A percentile compares a stretch with the other conserved stretches of the same genome.
phyloP scores from a whole-genome alignment of 2,329 filamentous ascomycete species.

The Atkinsonella hypoxylon region DNA sequence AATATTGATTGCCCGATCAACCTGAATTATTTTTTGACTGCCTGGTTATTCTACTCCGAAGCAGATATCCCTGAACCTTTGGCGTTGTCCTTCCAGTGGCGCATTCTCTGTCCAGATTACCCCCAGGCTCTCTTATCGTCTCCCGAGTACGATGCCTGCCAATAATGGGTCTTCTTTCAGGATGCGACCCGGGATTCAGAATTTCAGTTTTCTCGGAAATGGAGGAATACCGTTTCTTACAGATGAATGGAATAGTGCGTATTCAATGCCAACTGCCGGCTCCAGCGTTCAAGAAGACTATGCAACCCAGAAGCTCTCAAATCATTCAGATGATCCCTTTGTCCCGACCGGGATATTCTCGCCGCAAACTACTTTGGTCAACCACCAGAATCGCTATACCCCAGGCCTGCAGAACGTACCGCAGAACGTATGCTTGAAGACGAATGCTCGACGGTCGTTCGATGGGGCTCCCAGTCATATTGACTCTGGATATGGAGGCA shows the following conservation, averaged over 20 bases:
- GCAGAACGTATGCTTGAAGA: background rate
- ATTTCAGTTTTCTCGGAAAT: background rate
- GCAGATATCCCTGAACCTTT: background rate
- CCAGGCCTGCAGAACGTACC: background rate
- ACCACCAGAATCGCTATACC: background rate
- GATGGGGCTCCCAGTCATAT: slow-evolving; percentile 8
- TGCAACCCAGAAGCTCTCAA: slow-evolving; percentile 2
- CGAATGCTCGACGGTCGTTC: slow-evolving; percentile 21
- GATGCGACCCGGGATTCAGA: background rate
- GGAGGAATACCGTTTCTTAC: background rate
- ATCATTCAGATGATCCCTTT: slow-evolving; percentile 3
- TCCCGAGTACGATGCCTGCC: background rate
- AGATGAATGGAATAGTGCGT: background rate
- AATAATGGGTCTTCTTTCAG: background rate
- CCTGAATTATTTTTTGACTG: background rate
- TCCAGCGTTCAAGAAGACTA: background rate
- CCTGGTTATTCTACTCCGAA: background rate
- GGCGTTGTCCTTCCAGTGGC: background rate
- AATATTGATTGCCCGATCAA: background rate
- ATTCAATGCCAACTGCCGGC: background rate
- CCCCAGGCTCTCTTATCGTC: background rate
- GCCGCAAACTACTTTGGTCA: background rate
- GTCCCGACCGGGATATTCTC: background rate
- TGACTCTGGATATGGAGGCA: slow-evolving; percentile 37
- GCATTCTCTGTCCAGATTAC: background rate